Evolutionary conservation across 306 rosid genomes (phyloP).

Genomic region (Cucumis hystrix): DNA sequence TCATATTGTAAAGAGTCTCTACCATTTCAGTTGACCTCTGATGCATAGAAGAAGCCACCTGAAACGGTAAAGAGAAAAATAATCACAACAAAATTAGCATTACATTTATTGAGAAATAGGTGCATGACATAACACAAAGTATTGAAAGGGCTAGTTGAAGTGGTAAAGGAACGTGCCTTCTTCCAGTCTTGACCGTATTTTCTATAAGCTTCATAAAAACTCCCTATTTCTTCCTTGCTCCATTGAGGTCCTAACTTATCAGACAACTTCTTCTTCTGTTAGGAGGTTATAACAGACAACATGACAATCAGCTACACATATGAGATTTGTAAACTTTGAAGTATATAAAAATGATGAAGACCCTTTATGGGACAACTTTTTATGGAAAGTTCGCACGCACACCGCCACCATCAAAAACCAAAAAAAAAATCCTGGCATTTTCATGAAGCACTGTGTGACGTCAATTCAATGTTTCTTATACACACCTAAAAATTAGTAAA

Average conservation of each 20-base stretch:
- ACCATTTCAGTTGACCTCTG: conserved; percentile 54
- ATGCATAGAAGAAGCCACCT: conserved; percentile 50
- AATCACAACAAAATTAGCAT: neutral
- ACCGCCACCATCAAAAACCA: neutral
- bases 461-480: neutral
- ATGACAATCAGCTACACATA: conserved; percentile 1
- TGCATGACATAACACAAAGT: neutral
- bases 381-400: neutral
- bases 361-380: neutral
- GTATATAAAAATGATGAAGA: neutral
- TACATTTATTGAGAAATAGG: neutral
- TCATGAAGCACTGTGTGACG: neutral
- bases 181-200: conserved; percentile 77
- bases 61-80: conserved; percentile 2
- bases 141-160: neutral
- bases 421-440: neutral
- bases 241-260: conserved; percentile 81
- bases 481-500: neutral
- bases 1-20: conserved; percentile 69
- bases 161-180: conserved; percentile 35
- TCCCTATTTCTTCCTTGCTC: conserved; percentile 67
- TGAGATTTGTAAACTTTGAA: neutral
- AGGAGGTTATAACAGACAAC: conserved; percentile 5
- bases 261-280: conserved; percentile 64
- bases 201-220: conserved; percentile 79